phyloP scores from a whole-genome alignment of 306 rosid species.

The Gastrolobium villosum region DNA sequence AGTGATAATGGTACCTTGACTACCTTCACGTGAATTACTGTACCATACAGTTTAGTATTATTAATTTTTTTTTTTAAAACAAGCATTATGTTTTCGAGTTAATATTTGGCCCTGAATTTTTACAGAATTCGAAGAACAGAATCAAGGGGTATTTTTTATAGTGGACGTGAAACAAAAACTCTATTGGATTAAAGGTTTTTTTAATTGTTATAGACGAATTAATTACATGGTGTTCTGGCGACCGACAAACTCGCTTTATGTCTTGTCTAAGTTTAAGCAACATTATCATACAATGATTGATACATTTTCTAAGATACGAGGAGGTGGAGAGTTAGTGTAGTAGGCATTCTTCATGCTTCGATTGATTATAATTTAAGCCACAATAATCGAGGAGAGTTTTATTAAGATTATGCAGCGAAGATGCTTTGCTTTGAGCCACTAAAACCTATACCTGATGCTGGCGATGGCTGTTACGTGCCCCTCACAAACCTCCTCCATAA shows the following conservation, averaged over 20 bases:
- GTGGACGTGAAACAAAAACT: not conserved
- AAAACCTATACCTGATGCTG: conserved; percentile 57
- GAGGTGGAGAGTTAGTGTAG: conserved; percentile 47
- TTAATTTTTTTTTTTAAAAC: not conserved
- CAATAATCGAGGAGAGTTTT: conserved; percentile 36
- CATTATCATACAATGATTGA: conserved; percentile 41
- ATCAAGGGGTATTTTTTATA: not conserved
- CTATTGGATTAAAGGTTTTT: not conserved
- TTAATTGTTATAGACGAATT: not conserved
- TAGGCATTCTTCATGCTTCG: not conserved
- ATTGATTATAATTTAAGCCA: conserved; percentile 21
- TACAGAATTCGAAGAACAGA: not conserved
- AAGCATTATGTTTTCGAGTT: not conserved
- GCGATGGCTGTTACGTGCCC: conserved; percentile 70
- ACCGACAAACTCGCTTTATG: conserved; percentile 36
- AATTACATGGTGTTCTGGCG: conserved; percentile 3
- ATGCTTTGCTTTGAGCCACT: conserved; percentile 73
- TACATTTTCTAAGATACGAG: conserved; percentile 15
- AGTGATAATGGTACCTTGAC: no score
- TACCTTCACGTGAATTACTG: no score
- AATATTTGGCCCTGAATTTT: not conserved
- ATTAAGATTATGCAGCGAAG: not conserved
- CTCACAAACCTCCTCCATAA: conserved; percentile 58
- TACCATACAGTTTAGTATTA: not conserved
- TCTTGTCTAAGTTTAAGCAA: conserved; percentile 53